Evolutionary conservation across 345 rosid species (phyloP), one percentile per base, ranked within the genome.

Genomic region (Anastatica hierochuntica): DNA sequence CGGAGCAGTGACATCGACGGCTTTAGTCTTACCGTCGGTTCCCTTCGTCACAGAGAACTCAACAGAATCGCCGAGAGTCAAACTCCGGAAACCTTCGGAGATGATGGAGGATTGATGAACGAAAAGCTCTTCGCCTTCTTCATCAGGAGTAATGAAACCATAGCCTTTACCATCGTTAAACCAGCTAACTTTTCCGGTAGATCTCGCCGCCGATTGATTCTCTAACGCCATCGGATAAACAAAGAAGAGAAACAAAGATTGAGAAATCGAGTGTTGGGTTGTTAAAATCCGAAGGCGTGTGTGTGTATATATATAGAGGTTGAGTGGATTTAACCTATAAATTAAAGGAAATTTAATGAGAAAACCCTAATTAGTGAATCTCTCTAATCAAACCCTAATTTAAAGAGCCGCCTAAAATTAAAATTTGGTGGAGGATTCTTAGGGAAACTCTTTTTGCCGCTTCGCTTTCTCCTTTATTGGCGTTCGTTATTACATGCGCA

Each of bases 61-160:
- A 14, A 80, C 85, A 10, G 71, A 54, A 39, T 75, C 85, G 10
- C 74, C 82, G 17, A 69, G 68, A 17, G 68, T 62, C 11, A 80
- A 78, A 41, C 74, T 72, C 11, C 82, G 85, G 57, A 49, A 80
- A 29, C 85, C 92, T 31, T 76, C 83, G 18, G 95, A 86, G 40
- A 58, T 58, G 64, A 86, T 79, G 17, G 80, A 64, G 14, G 84
- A 66, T 27, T 86, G 92, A 37, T 86, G 95, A 52, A 83, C 92
- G 27, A 86, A 83, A 40, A 86, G 76, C 67, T 83, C 92, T 0
- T 77, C 82, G 20, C 78, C 75, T 6, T 80, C 95, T 10, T 71
- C 86, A 21, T 76, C 80, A 14, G 95, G 85, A 49, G 72, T 68
- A 53, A 83, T 83, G 75, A 86, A 86, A 48, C 95, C 95, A 53